Evolutionary conservation across 257 asterid genomes (phyloP).

Genomic region (Primulina huaijiensis): DNA sequence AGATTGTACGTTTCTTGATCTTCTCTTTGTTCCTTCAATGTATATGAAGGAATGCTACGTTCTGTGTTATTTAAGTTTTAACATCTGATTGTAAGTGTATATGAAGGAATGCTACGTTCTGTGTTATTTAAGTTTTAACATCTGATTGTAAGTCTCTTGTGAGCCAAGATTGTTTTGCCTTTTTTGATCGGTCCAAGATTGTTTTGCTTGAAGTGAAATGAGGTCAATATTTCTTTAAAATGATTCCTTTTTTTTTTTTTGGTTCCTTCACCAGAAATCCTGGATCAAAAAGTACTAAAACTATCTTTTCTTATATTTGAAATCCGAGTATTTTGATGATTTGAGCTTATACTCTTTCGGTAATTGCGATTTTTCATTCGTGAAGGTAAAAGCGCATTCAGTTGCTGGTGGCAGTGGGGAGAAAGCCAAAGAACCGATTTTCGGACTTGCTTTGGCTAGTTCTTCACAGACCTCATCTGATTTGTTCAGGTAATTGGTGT

Average conservation of each 20-base stretch:
- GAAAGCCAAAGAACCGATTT: conserved; percentile 85
- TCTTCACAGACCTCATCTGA: conserved; percentile 74
- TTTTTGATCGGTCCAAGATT: background rate
- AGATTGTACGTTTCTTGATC: conserved; percentile 38
- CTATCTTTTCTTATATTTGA: background rate
- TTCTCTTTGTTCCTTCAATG: no score
- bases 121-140: background rate
- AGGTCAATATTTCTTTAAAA: background rate
- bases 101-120: no score
- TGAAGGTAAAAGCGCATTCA: conserved; percentile 76
- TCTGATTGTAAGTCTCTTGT: background rate
- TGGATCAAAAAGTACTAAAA: background rate
- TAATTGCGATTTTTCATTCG: background rate
- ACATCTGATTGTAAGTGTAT: background rate
- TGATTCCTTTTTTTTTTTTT: background rate
- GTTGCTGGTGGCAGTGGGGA: conserved; percentile 75
- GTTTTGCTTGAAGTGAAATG: background rate
- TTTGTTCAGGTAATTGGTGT: conserved; percentile 60
- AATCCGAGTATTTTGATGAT: conserved; percentile 2
- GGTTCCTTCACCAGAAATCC: background rate
- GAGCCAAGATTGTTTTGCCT: background rate
- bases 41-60: no score
- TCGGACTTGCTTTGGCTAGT: conserved; percentile 78
- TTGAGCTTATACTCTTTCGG: background rate
- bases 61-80: background rate